Base-by-base conservation (phyloP, 2,329 filamentous ascomycete species). In the Neopestalotiopsis clavispora region DNA sequence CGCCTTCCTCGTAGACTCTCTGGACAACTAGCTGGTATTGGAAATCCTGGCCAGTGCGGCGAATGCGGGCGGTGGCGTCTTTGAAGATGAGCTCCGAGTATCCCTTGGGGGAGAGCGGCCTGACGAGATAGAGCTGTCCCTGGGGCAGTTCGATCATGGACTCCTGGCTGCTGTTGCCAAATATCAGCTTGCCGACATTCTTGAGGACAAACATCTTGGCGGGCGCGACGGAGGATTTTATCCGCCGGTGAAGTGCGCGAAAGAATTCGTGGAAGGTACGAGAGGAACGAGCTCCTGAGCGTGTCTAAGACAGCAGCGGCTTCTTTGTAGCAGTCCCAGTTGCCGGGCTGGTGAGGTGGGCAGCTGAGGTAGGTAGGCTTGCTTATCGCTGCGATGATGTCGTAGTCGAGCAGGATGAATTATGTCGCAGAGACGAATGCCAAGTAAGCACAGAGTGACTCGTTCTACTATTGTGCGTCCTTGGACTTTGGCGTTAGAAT, bases 21-120 rank as follows among this genome's bases (percentile, higher is more conserved):
- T 99, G 96, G 57, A 98, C 89, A 56, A 98, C 95, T 13, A 99
- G 93, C 80, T 99, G 96, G 80, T 98, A 99, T 77, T 99, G 95
- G 77, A 93, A 98, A 67, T 98, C 94, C 79, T 97, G 95, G 23
- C 93, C 95, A 17, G 96, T 98, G 72, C 94, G 91, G 72, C 97
- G 92, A 77, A 99, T 97, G 72, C 92, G 94, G 66, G 95, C 94
- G 61, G 94, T 93, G 52, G 94, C 92, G 90, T 99, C 96, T 81
- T 96, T 97, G 87, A 98, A 99, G 82, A 99, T 97, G 78, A 98
- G 94, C 82, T 99, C 96, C 1, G 95, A 98, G 80, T 98, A 98
- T 73, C 96, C 96, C 81, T 99, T 99, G 68, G 95, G 94, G 7
- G 95, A 98, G 64, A 94, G 89, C 12, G 96, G 96, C 75, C 96